phyloP scores from a whole-genome alignment of 1,139 yeast species.

The Candida tropicalis region DNA sequence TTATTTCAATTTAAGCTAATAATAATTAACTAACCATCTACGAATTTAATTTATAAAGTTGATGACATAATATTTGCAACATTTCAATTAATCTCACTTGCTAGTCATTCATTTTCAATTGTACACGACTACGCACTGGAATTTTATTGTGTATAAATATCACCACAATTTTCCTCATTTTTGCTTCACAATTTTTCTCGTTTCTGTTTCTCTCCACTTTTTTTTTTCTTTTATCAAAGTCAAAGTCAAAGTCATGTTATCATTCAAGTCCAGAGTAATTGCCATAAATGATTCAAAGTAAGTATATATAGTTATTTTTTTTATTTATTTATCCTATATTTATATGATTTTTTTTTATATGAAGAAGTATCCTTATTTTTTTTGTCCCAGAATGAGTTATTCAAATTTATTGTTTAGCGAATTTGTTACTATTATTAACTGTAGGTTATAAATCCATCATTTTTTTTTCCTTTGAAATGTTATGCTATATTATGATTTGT shows the following conservation, averaged over 20 bases:
- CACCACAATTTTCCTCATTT: neutral
- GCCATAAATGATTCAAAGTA: slow-evolving; percentile 8
- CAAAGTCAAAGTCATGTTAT: slow-evolving; percentile 9
- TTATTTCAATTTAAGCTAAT: too few relatives aligned
- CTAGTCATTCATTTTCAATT: neutral
- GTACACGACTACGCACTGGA: neutral
- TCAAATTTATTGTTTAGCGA: too few relatives aligned
- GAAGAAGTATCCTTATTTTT: neutral
- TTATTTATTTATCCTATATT: neutral
- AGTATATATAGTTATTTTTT: neutral
- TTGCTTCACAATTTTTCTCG: neutral
- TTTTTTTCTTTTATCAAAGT: neutral
- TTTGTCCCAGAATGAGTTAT: neutral
- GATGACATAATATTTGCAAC: too few relatives aligned
- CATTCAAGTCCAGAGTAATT: slow-evolving; percentile 13
- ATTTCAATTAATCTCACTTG: too few relatives aligned
- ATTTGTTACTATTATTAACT: too few relatives aligned
- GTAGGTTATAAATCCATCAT: too few relatives aligned
- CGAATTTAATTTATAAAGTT: too few relatives aligned
- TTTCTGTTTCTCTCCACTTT: too few relatives aligned
- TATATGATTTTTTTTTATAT: neutral
- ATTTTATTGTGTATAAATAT: neutral
- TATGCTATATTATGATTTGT: too few relatives aligned
- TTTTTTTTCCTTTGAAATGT: neutral
- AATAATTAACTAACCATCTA: too few relatives aligned